phyloP scores from a whole-genome alignment of 2,329 filamentous ascomycete species.

The Cyanodermella asteris region DNA sequence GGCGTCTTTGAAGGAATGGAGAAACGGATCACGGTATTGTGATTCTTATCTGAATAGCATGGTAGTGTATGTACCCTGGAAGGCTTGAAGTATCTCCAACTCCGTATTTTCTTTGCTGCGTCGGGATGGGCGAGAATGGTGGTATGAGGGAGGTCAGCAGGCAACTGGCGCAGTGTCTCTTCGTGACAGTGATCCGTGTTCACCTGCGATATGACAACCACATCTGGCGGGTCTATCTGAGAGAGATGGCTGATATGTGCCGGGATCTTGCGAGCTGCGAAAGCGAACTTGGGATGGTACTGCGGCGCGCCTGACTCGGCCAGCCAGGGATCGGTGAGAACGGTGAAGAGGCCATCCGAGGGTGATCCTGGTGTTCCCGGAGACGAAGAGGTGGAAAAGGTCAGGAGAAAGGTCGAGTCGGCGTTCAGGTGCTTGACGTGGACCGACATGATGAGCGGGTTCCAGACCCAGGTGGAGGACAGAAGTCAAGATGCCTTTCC shows the following conservation, averaged over 20 bases:
- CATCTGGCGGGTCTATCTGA: constrained; percentile 30
- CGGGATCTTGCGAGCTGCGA: constrained; percentile 30
- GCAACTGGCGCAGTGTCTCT: constrained; percentile 43
- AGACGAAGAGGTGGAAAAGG: constrained; percentile 11
- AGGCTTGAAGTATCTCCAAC: constrained; percentile 46
- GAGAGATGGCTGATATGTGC: constrained; percentile 35
- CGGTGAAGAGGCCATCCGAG: constrained; percentile 28
- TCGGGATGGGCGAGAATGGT: constrained; percentile 44
- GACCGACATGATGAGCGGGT: constrained; percentile 9
- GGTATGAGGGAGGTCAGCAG: constrained; percentile 29
- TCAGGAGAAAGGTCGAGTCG: constrained; percentile 14
- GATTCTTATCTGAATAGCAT: constrained; percentile 19
- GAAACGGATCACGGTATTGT: constrained; percentile 23
- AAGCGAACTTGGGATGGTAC: constrained; percentile 38
- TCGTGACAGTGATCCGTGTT: constrained; percentile 52
- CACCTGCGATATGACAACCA: constrained; percentile 37
- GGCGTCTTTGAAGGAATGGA: constrained; percentile 30
- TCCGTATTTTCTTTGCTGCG: constrained; percentile 41
- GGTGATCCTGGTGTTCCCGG: constrained; percentile 3
- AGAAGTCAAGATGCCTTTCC: too few relatives aligned
- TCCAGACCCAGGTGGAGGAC: not conserved
- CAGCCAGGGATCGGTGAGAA: constrained; percentile 54
- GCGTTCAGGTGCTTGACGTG: constrained; percentile 13
- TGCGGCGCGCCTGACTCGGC: constrained; percentile 39
- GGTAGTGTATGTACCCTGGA: constrained; percentile 21